phyloP scores from a whole-genome alignment of 352 stramenopile species.

The Phytophthora syringae region DNA sequence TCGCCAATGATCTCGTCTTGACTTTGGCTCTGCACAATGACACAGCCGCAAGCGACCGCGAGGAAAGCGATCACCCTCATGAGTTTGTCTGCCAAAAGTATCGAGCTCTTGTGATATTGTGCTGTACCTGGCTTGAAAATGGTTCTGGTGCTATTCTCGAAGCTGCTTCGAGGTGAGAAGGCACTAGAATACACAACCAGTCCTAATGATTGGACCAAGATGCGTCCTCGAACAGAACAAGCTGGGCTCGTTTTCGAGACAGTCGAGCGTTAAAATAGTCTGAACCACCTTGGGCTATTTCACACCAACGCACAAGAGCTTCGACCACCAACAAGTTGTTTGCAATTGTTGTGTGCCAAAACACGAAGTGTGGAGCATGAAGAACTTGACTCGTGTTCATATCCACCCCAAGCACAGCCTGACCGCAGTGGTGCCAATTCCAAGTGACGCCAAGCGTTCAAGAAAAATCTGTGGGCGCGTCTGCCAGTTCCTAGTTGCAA shows the following conservation, averaged over 20 bases:
- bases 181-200: too few relatives aligned
- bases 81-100: not conserved
- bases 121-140: too few relatives aligned
- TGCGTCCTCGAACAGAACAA: too few relatives aligned
- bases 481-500: not conserved
- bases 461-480: not conserved
- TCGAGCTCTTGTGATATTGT: not conserved
- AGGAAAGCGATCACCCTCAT: conserved; percentile 12
- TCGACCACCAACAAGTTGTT: too few relatives aligned
- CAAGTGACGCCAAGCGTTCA: not conserved
- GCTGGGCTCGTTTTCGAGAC: too few relatives aligned
- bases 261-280: too few relatives aligned
- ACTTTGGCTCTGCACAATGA: conserved; percentile 7
- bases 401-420: not conserved
- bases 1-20: not conserved
- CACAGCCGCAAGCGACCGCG: not conserved
- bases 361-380: too few relatives aligned
- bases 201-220: too few relatives aligned
- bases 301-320: too few relatives aligned
- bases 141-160: conserved; percentile 2
- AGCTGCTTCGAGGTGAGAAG: not conserved
- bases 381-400: not conserved
- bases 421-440: not conserved
- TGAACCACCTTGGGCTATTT: too few relatives aligned
- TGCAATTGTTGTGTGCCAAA: too few relatives aligned